These are phyloP conservation scores for Gliomastix tumulicola DNA, from an alignment of 2,329 filamentous ascomycete genomes.

Conservation along the genomic window DNA sequence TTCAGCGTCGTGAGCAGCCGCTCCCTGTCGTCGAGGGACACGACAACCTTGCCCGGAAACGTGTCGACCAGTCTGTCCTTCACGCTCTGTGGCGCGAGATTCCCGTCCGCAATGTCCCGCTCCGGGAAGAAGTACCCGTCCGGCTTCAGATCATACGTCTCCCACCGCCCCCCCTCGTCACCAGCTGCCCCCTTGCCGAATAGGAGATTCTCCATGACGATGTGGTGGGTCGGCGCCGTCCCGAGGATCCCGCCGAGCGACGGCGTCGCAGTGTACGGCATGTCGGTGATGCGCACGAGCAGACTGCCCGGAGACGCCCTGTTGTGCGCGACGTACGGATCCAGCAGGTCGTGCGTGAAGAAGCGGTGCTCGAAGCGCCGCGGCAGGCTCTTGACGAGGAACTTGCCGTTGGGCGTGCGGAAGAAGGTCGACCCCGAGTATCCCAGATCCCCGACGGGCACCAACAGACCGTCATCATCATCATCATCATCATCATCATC, in stretches of 20 bases:
- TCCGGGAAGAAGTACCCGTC: constrained; percentile 71
- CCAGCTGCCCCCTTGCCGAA: constrained; percentile 41
- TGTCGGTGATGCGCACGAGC: constrained; percentile 65
- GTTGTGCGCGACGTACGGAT: constrained; percentile 61
- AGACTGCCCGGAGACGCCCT: constrained; percentile 49
- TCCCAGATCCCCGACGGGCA: constrained; percentile 60
- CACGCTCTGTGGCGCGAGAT: constrained; percentile 55
- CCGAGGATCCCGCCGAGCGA: constrained; percentile 55
- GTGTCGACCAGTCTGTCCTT: constrained; percentile 60
- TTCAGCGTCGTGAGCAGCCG: constrained; percentile 48
- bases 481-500: constrained; percentile 15
- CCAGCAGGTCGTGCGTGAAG: constrained; percentile 59
- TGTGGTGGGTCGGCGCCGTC: constrained; percentile 61
- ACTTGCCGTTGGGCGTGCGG: constrained; percentile 57
- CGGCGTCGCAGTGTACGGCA: constrained; percentile 47
- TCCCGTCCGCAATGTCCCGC: constrained; percentile 59
- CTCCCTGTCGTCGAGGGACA: constrained; percentile 47
- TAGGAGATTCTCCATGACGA: constrained; percentile 72
- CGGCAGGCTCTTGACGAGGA: constrained; percentile 65
- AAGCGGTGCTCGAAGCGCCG: constrained; percentile 64
- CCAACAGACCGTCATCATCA: constrained; percentile 33
- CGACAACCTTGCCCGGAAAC: constrained; percentile 58
- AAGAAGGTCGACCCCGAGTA: constrained; percentile 75
- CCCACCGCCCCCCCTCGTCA: constrained; percentile 40
- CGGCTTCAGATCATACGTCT: constrained; percentile 70